Evolutionary conservation across 306 rosid genomes (phyloP).

Genomic region (Prunus fruticosa): DNA sequence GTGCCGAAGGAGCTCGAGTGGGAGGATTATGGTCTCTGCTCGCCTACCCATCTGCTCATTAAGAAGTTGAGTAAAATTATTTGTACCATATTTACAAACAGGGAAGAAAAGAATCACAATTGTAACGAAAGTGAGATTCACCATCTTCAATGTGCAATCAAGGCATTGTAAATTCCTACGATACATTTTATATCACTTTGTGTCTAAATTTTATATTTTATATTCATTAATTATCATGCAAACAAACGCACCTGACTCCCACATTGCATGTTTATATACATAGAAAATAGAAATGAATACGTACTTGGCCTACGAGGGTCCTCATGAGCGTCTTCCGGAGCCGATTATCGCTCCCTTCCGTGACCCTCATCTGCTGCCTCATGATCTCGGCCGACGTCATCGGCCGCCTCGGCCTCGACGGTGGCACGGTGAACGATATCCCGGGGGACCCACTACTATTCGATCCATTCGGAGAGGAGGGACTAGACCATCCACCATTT

Average conservation of each 20-base stretch:
- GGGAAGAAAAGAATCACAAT: too few species aligned
- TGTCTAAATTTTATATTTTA: background rate
- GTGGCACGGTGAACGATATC: conserved; percentile 30
- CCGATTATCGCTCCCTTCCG: conserved; percentile 83
- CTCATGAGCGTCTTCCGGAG: conserved; percentile 80
- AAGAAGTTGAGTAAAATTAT: background rate
- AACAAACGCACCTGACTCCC: background rate
- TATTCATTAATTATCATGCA: background rate
- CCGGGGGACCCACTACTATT: conserved; percentile 29
- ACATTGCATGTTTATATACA: too few species aligned
- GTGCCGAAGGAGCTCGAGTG: conserved; percentile 85
- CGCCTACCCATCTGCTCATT: conserved; percentile 67
- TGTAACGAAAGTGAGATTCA: too few species aligned
- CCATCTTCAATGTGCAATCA: too few species aligned
- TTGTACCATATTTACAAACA: too few species aligned
- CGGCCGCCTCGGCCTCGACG: conserved; percentile 65
- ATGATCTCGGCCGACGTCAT: conserved; percentile 99
- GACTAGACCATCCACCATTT: conserved; percentile 43
- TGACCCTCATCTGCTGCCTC: conserved; percentile 92
- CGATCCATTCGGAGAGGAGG: conserved; percentile 40
- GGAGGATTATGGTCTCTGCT: conserved; percentile 91
- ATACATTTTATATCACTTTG: background rate
- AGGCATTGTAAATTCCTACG: background rate
- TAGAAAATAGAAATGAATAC: conserved; percentile 4
- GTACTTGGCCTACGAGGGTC: conserved; percentile 92